A percentile compares a stretch with the other conserved stretches of the same genome.
Evolutionary conservation across 305 asterid genomes (phyloP).

Genomic region (Fraxinus greggii): DNA sequence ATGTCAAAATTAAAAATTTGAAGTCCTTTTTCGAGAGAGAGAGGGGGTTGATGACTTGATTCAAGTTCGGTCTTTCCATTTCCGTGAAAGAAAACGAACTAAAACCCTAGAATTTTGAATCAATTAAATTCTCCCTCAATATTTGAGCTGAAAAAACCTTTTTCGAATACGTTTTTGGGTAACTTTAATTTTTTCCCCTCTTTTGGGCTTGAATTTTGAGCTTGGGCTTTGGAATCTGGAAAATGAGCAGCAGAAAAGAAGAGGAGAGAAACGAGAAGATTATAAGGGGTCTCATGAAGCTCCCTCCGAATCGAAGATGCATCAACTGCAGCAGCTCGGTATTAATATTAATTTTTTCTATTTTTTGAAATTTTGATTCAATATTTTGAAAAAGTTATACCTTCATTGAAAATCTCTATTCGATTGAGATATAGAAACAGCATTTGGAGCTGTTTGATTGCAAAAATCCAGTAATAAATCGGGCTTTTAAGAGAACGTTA

Average conservation of each 20-base stretch:
- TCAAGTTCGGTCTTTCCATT: slow-evolving; percentile 29
- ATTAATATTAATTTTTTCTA: neutral
- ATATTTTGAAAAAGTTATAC: neutral
- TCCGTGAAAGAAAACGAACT: slow-evolving; percentile 15
- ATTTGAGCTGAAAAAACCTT: slow-evolving; percentile 10
- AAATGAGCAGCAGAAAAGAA: slow-evolving; percentile 66
- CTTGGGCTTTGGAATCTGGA: slow-evolving; percentile 13
- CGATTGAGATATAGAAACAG: neutral
- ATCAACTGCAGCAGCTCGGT: slow-evolving; percentile 96
- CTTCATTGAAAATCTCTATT: neutral
- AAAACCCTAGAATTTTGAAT: slow-evolving; percentile 24
- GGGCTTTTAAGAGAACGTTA: neutral
- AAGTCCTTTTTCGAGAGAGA: slow-evolving; percentile 20
- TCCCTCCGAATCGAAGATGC: slow-evolving; percentile 94
- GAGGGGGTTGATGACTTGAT: slow-evolving; percentile 28
- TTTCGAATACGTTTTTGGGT: neutral
- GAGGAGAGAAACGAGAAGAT: slow-evolving; percentile 88
- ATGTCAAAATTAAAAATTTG: slow-evolving; percentile 31
- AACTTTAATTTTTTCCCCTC: neutral
- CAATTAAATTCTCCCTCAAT: slow-evolving; percentile 17
- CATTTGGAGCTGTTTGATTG: neutral
- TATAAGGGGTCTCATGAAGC: slow-evolving; percentile 86
- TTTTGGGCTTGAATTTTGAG: slow-evolving; percentile 1
- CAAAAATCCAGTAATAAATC: neutral
- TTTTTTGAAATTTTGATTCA: neutral